A percentile compares a stretch with the other conserved stretches of the same genome.
Conservation (phyloP, 176 grass and related monocot genomes). For the Bothriochloa decipiens region DNA sequence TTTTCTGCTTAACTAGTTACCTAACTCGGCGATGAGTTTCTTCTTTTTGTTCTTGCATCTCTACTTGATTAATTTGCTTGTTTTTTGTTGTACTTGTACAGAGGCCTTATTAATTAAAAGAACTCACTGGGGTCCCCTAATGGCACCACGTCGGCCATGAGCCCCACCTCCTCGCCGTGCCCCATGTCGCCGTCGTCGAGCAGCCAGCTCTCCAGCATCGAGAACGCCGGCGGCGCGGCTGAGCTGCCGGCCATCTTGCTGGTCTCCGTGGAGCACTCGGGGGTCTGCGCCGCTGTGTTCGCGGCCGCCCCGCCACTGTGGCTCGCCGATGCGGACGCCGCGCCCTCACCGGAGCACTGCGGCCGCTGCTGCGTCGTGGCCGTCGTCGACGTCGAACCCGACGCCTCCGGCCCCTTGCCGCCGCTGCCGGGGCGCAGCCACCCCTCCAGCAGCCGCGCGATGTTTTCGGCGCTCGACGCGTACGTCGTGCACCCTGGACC, state of each 20-base stretch:
- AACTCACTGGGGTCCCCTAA: conserved; percentile 69
- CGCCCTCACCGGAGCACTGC: conserved; percentile 54
- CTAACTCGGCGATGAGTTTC: conserved; percentile 18
- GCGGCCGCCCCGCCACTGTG: conserved; percentile 37
- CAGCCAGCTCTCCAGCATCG: conserved; percentile 88
- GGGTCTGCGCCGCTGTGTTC: conserved; percentile 34
- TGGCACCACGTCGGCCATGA: conserved; percentile 72
- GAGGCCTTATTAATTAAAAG: conserved; percentile 55
- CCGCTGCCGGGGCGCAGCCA: conserved; percentile 59
- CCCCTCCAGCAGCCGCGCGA: conserved; percentile 76
- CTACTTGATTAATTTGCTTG: conserved; percentile 37
- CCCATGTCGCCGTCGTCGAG: conserved; percentile 72
- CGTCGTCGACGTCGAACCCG: conserved; percentile 53
- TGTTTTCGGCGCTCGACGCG: conserved; percentile 90
- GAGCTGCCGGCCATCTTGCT: conserved; percentile 53
- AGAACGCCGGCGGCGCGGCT: conserved; percentile 49
- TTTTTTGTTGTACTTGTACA: conserved; percentile 42
- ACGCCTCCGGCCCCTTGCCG: conserved; percentile 48
- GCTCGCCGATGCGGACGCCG: conserved; percentile 55
- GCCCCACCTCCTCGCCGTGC: conserved; percentile 60
- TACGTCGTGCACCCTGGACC: conserved; percentile 56
- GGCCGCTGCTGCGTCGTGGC: conserved; percentile 44
- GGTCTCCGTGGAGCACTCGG: conserved; percentile 59
- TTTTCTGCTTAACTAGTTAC: conserved; percentile 29
- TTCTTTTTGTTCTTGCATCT: conserved; percentile 41